Base-by-base conservation (phyloP, 148 eudicot species). In the Rhododendron griersonianum region DNA sequence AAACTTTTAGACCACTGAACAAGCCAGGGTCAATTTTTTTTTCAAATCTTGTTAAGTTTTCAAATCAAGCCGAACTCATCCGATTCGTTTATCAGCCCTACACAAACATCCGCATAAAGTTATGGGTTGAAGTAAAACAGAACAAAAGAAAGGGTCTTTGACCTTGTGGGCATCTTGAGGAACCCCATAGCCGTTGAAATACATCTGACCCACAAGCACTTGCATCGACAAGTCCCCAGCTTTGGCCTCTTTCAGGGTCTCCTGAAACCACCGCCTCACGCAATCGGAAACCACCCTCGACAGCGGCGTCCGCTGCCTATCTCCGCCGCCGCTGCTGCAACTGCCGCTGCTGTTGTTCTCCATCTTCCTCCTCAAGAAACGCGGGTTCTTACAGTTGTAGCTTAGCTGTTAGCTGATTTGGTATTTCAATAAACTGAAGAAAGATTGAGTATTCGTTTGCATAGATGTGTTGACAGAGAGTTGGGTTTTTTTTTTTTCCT, bases 171-270 rank as follows among this genome's bases (percentile, higher is more conserved):
- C 69, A 89, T 95, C 98, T 86, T 84, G 87, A 33, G 93, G 83
- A 39, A 91, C 92, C 39, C 98, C 98, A 90, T 95, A 95, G 44
- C 95, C 95, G 90, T 59, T 84, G 87, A 61, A 86, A 75, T 94
- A 95, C 98, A 95, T 95, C 95, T 95, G 96, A 81, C 91, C 92
- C 65, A 95, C 91, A 87, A 95, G 90, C 41, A 95, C 94, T 89
- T 95, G 98, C 96, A 94, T 92, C 69, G 92, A 89, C 39, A 92
- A 69, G 85, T 94, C 96, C 18, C 97, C 96, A 11, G 90, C 80
- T 86, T 92, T 94, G 25, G 97, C 96, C 83, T 94, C 96, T 87
- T 91, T 94, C 19, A 95, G 91, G 37, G 95, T 90, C 55, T 93
- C 97, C 33, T 88, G 90, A 87, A 94, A 94, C 96, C 96, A 93